Percentiles rank a stretch among this genome's conserved stretches.
Conservation (phyloP, 1,139 yeast species). For the Debaryomyces coudertii region DNA sequence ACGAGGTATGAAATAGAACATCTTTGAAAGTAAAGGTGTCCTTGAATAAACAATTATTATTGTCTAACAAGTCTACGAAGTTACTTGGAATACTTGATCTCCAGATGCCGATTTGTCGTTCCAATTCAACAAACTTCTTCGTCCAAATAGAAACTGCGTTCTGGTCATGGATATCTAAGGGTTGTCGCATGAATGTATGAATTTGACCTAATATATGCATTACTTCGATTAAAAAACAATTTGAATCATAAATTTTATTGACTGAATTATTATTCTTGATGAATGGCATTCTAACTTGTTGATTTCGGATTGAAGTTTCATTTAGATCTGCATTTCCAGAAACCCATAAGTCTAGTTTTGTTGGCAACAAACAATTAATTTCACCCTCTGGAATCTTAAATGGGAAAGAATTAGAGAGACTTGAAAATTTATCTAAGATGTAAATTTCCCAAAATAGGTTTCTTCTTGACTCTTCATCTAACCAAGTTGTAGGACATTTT, state of each 20-base stretch:
- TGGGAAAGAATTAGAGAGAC: conserved; percentile 6
- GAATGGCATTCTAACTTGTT: neutral
- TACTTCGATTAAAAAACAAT: conserved; percentile 20
- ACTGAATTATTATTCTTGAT: neutral
- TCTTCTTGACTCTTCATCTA: conserved; percentile 24
- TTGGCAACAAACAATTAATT: conserved; percentile 1
- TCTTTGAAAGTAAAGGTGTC: conserved; percentile 9
- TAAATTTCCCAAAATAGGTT: conserved; percentile 32
- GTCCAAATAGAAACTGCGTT: conserved; percentile 13
- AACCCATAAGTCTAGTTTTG: neutral
- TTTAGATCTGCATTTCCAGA: neutral
- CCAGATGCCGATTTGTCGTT: conserved; percentile 16
- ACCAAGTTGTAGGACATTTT: conserved; percentile 19
- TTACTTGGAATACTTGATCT: conserved; percentile 15
- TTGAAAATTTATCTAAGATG: conserved; percentile 20
- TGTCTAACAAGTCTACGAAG: conserved; percentile 13
- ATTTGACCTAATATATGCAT: conserved; percentile 19
- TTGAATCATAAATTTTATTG: conserved; percentile 16
- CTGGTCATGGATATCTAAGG: conserved; percentile 11
- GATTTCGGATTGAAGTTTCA: neutral
- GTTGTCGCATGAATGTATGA: conserved; percentile 18
- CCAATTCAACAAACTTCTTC: conserved; percentile 15
- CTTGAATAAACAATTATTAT: conserved; percentile 6
- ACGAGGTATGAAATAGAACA: conserved; percentile 25
- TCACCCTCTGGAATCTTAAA: conserved; percentile 6